These are phyloP conservation scores for Pestalotiopsis sp. DNA, from an alignment of 2,329 filamentous ascomycete genomes.

Conservation along the genomic window DNA sequence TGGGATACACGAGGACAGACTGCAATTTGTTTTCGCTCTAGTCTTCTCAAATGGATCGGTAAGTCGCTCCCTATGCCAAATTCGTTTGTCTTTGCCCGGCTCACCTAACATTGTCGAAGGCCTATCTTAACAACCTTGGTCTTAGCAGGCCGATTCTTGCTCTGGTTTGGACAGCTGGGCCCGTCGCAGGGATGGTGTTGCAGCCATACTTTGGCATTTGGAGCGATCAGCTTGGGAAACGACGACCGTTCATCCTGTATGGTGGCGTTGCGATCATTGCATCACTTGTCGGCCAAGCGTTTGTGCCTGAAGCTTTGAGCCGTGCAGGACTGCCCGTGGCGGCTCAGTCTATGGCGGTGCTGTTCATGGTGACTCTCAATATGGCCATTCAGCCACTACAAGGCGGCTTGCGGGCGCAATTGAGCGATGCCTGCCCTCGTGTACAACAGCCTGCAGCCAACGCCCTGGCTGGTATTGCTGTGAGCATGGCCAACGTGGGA, in stretches of 20 bases:
- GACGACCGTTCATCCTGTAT: background rate
- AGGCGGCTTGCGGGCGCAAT: background rate
- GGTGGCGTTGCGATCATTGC: background rate
- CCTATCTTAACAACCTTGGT: background rate
- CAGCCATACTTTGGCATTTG: constrained; percentile 1
- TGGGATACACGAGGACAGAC: background rate
- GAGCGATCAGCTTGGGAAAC: background rate
- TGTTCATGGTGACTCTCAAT: background rate
- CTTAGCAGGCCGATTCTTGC: background rate
- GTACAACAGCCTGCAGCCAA: background rate
- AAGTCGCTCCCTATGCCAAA: background rate
- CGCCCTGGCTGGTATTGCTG: background rate
- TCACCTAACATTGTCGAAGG: background rate
- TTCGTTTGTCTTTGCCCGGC: background rate
- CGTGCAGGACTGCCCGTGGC: no score
- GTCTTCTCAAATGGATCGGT: constrained; percentile 5
- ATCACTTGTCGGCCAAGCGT: background rate
- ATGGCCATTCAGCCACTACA: background rate
- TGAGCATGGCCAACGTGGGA: background rate
- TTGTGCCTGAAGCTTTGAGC: background rate
- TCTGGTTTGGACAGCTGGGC: background rate
- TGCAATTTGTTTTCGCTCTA: background rate
- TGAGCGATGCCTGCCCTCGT: background rate
- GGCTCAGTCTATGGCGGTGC: background rate
- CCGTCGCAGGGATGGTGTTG: background rate